These are phyloP conservation scores for Oryza rufipogon DNA, from an alignment of 176 grass and related monocot genomes.

Conservation along the genomic window DNA sequence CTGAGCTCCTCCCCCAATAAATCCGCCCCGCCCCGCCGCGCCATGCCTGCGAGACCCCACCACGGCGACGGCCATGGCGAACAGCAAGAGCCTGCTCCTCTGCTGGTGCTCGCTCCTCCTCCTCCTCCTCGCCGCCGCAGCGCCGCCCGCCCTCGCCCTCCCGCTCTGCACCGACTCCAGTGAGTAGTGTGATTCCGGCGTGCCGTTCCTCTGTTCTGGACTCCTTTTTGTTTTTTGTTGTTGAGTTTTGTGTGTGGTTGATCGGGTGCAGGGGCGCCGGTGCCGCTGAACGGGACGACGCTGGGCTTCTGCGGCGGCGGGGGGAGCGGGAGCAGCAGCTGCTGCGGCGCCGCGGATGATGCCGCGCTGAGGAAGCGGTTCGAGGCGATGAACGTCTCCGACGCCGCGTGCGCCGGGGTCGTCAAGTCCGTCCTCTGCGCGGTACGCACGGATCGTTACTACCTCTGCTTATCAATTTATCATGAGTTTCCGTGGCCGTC, in stretches of 20 bases:
- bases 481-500: not conserved
- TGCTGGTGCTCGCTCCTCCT: constrained; percentile 34
- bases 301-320: constrained; percentile 58
- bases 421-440: constrained; percentile 79
- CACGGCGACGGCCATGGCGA: not conserved
- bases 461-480: not conserved
- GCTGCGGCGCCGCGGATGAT: constrained; percentile 65
- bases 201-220: no score
- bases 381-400: constrained; percentile 66
- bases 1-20: constrained; percentile 4
- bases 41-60: constrained; percentile 5
- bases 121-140: constrained; percentile 12
- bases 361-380: constrained; percentile 57
- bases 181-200: constrained; percentile 21
- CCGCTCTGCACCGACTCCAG: constrained; percentile 71
- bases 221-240: no score
- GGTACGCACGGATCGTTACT: constrained; percentile 28
- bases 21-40: constrained; percentile 9
- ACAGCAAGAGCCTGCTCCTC: not conserved
- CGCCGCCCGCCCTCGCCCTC: constrained; percentile 30
- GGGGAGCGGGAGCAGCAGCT: constrained; percentile 31
- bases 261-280: constrained; percentile 54
- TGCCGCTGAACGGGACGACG: constrained; percentile 48
- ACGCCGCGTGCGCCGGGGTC: constrained; percentile 58
- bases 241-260: not conserved